phyloP scores from a whole-genome alignment of 2,329 filamentous ascomycete species.

The Exserohilum turcica region DNA sequence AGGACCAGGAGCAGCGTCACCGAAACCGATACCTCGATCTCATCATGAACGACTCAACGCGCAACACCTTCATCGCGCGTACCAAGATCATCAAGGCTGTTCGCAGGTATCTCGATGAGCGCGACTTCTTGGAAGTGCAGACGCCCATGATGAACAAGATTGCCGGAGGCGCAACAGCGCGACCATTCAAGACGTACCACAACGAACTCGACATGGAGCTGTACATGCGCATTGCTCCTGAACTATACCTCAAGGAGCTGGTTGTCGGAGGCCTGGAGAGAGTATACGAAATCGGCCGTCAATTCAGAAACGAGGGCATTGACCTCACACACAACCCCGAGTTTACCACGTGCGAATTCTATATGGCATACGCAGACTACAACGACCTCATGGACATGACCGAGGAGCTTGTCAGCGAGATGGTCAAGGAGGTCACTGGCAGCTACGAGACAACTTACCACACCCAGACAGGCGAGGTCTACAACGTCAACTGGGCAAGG shows the following conservation, averaged over 20 bases:
- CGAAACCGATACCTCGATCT: constrained; percentile 93
- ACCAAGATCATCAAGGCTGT: constrained; percentile 89
- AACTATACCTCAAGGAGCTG: constrained; percentile 94
- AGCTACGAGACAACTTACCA: constrained; percentile 84
- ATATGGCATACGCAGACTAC: constrained; percentile 71
- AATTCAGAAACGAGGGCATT: constrained; percentile 92
- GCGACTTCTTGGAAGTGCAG: constrained; percentile 91
- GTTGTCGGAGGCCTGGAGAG: constrained; percentile 92
- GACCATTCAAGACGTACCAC: constrained; percentile 93
- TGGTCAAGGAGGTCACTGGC: constrained; percentile 88
- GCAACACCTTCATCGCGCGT: constrained; percentile 82
- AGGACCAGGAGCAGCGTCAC: constrained; percentile 91
- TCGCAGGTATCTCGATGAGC: constrained; percentile 82
- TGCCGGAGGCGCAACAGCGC: constrained; percentile 92
- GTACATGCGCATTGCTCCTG: constrained; percentile 92
- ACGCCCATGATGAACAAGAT: constrained; percentile 96
- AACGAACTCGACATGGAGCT: constrained; percentile 95
- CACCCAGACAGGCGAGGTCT: constrained; percentile 82
- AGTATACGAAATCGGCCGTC: constrained; percentile 93
- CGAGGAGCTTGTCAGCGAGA: constrained; percentile 86
- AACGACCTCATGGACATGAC: constrained; percentile 90
- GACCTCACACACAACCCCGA: constrained; percentile 97
- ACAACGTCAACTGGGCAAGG: constrained; percentile 93
- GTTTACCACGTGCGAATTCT: constrained; percentile 98
- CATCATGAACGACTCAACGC: constrained; percentile 90